These are phyloP conservation scores for Cladosporium oxysporum DNA, from an alignment of 2,329 filamentous ascomycete species.

Conservation along the genomic window DNA sequence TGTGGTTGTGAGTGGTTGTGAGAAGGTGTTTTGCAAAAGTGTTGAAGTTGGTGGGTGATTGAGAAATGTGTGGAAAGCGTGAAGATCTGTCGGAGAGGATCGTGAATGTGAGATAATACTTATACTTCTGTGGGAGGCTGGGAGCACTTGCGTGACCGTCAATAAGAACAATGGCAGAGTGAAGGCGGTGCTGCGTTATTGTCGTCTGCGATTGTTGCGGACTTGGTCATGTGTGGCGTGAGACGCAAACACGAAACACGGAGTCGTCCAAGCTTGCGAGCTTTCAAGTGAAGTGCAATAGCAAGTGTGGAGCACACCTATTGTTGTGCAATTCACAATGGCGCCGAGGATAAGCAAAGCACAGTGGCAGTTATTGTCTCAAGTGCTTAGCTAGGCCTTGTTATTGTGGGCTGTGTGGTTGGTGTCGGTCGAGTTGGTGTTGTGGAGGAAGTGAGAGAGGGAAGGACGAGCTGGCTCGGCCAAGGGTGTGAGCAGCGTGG, in stretches of 20 bases:
- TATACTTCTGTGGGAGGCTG: background rate
- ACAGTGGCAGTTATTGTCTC: background rate
- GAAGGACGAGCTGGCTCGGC: background rate
- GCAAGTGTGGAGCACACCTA: background rate
- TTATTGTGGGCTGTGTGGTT: background rate
- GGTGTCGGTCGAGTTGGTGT: background rate
- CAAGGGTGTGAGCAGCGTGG: background rate
- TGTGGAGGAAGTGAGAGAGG: background rate
- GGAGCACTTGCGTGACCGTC: background rate
- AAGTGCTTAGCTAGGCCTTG: background rate
- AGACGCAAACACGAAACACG: constrained; percentile 11
- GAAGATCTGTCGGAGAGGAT: constrained; percentile 1
- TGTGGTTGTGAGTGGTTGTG: background rate
- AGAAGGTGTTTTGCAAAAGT: background rate
- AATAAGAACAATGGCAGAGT: constrained; percentile 5
- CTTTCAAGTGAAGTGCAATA: background rate
- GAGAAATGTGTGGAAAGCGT: background rate
- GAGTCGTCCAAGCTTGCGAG: background rate
- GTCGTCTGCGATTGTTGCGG: constrained; percentile 14
- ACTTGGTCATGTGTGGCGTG: background rate
- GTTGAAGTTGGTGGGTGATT: background rate
- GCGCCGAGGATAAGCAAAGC: background rate
- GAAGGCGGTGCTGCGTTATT: background rate
- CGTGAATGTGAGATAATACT: background rate
- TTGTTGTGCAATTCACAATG: background rate